phyloP scores from a whole-genome alignment of 805 yeast genomes.

The Candida pseudoglaebosa region DNA sequence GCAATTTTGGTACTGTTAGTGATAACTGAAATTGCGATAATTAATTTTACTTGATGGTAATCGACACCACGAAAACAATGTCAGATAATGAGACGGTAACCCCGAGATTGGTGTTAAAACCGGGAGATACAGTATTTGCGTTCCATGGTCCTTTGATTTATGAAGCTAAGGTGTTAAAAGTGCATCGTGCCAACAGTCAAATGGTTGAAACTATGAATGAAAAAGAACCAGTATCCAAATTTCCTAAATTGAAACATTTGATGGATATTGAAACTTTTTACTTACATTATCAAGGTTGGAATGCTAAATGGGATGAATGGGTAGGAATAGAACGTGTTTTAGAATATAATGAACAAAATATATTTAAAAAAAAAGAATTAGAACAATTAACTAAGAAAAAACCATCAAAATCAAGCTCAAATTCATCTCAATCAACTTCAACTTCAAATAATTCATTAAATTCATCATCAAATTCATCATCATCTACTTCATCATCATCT shows the following conservation, averaged over 20 bases:
- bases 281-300: conserved; percentile 95
- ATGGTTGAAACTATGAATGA: conserved; percentile 30
- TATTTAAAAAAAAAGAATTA: conserved; percentile 62
- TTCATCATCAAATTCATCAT: conserved; percentile 5
- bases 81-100: neutral
- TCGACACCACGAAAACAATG: too few relatives aligned
- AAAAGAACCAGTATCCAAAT: conserved; percentile 11
- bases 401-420: neutral
- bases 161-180: conserved; percentile 75
- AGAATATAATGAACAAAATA: conserved; percentile 64
- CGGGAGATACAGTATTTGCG: conserved; percentile 49
- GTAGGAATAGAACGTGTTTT: conserved; percentile 65
- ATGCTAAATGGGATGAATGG: conserved; percentile 96
- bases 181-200: conserved; percentile 54
- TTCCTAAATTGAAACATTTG: conserved; percentile 23
- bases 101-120: conserved; percentile 11
- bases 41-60: too few relatives aligned
- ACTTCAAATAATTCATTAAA: conserved; percentile 2
- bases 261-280: conserved; percentile 44
- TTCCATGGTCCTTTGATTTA: conserved; percentile 89
- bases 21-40: too few relatives aligned
- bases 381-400: conserved; percentile 25
- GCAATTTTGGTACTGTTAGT: too few relatives aligned
- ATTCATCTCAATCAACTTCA: conserved; percentile 10
- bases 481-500: conserved; percentile 3